Percentiles rank a stretch among this genome's conserved stretches.
Evolutionary conservation across 192 early-diverging fungal species (phyloP).

Genomic region (Backusella tuberculispora): DNA sequence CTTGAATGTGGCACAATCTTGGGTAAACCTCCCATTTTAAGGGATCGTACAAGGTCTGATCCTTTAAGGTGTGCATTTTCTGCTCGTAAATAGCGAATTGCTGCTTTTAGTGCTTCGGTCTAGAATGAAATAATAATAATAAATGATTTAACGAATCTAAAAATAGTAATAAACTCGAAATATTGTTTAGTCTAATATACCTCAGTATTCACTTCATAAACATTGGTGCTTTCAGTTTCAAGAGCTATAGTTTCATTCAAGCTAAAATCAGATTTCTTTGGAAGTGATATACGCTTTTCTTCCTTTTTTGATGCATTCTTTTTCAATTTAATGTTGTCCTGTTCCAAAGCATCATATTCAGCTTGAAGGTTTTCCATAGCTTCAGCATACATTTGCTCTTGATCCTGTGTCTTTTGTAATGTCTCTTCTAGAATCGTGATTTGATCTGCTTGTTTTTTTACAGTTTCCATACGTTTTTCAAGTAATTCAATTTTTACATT

Average conservation of each 20-base stretch:
- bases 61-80: conserved; percentile 86
- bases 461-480: conserved; percentile 73
- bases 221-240: background rate
- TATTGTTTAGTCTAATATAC: background rate
- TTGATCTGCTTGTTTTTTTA: conserved; percentile 68
- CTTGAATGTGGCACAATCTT: background rate
- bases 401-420: conserved; percentile 58
- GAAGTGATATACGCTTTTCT: conserved; percentile 28
- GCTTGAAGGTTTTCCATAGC: conserved; percentile 68
- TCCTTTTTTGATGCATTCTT: conserved; percentile 33
- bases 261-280: conserved; percentile 27
- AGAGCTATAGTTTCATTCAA: background rate
- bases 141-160: too few relatives aligned
- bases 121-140: conserved; percentile 35
- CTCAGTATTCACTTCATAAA: conserved; percentile 1
- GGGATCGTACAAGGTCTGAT: conserved; percentile 47
- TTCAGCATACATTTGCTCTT: conserved; percentile 72
- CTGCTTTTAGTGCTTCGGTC: conserved; percentile 74
- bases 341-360: conserved; percentile 70
- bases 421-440: conserved; percentile 62
- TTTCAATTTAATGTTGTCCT: conserved; percentile 63
- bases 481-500: conserved; percentile 77
- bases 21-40: conserved; percentile 38
- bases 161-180: background rate
- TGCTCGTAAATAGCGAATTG: conserved; percentile 73